Percentiles rank a stretch among this genome's conserved stretches.
Conservation (phyloP, 2,329 filamentous ascomycete genomes). For the Fusarium globosum region DNA sequence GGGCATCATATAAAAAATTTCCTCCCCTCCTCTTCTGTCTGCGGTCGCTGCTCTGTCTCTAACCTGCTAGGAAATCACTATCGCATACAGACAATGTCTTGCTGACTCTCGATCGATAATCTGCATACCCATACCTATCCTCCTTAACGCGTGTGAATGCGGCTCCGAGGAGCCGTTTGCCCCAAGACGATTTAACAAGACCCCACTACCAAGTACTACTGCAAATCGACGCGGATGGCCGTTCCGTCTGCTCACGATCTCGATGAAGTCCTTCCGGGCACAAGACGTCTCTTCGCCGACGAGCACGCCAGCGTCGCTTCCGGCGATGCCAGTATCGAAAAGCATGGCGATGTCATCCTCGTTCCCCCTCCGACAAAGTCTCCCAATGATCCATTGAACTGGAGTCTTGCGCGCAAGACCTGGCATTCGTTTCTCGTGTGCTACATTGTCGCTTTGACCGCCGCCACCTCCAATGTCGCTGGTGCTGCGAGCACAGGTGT, state of each 20-base stretch:
- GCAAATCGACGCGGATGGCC: constrained; percentile 34
- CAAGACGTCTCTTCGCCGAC: constrained; percentile 45
- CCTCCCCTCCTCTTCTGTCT: background rate
- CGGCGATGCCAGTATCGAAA: constrained; percentile 40
- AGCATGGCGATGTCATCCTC: constrained; percentile 59
- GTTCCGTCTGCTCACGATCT: constrained; percentile 28
- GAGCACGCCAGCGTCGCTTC: constrained; percentile 42
- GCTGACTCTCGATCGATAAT: constrained; percentile 35
- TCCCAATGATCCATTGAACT: constrained; percentile 65
- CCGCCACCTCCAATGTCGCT: constrained; percentile 66
- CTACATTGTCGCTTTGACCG: constrained; percentile 65
- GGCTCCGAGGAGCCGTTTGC: constrained; percentile 38
- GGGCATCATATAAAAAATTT: constrained; percentile 25
- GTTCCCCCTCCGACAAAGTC: constrained; percentile 64
- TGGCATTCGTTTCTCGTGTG: constrained; percentile 64
- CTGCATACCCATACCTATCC: constrained; percentile 33
- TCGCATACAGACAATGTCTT: constrained; percentile 25
- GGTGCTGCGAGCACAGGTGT: constrained; percentile 63
- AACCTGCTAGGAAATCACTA: background rate
- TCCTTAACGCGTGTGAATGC: constrained; percentile 37
- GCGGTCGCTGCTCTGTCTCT: background rate
- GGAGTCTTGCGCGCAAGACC: constrained; percentile 58
- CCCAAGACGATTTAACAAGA: constrained; percentile 17
- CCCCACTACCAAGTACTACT: background rate
- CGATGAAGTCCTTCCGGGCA: constrained; percentile 46